Percentiles rank a stretch among this genome's conserved stretches.
phyloP scores from a whole-genome alignment of 179 eudicot species.

The Camellia oleifera region DNA sequence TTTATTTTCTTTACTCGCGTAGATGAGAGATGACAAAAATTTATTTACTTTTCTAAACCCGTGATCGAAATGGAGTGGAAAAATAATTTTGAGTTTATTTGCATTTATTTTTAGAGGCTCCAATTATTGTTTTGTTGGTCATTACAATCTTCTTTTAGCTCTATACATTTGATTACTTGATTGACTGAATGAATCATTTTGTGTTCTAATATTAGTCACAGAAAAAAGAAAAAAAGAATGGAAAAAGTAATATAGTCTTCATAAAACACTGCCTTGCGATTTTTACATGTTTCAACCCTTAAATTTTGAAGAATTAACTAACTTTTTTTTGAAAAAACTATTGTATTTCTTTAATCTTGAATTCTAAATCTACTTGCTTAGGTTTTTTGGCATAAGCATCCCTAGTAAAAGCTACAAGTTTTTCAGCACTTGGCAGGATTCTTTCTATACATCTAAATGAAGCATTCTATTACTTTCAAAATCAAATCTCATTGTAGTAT shows the following conservation, averaged over 20 bases:
- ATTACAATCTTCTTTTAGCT: neutral
- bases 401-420: neutral
- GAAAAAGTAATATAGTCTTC: neutral
- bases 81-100: no score
- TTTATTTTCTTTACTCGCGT: no score
- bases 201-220: no score
- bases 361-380: neutral
- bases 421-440: neutral
- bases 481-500: neutral
- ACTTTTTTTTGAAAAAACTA: no score
- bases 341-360: slow-evolving; percentile 2
- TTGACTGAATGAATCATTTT: neutral
- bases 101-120: neutral
- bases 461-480: neutral
- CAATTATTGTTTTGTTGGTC: neutral
- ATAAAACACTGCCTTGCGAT: neutral
- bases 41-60: no score
- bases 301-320: neutral
- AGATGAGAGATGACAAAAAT: no score
- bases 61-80: no score
- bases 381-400: neutral
- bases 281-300: neutral
- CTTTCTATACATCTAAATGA: neutral
- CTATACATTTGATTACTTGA: neutral
- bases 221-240: no score